A percentile compares a stretch with the other conserved stretches of the same genome.
Conservation (phyloP, 257 asterid genomes). For the Rauvolfia tetraphylla region DNA sequence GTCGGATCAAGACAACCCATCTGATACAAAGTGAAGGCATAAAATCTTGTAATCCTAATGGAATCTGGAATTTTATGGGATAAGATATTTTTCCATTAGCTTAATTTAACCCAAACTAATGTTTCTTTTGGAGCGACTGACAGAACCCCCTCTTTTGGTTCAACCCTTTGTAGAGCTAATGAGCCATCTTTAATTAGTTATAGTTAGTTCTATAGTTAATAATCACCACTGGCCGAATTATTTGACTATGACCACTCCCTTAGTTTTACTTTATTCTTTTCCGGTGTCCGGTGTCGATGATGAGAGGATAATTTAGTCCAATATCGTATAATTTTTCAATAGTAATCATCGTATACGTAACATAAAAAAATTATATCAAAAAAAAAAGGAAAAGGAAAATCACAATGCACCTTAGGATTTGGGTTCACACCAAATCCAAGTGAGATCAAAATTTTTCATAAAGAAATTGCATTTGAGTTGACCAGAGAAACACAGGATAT, state of each 20-base stretch:
- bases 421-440: too few species aligned
- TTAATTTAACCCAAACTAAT: constrained; percentile 25
- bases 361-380: too few species aligned
- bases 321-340: too few species aligned
- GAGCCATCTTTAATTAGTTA: constrained; percentile 15
- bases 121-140: constrained; percentile 26
- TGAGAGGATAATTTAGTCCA: neutral
- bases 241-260: neutral
- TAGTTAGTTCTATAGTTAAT: neutral
- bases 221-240: neutral
- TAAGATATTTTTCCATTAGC: constrained; percentile 29
- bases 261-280: neutral
- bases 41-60: constrained; percentile 50
- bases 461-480: neutral
- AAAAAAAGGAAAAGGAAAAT: too few species aligned
- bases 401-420: too few species aligned
- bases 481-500: neutral
- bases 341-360: too few species aligned
- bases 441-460: neutral
- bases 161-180: constrained; percentile 21
- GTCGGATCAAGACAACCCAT: constrained; percentile 19
- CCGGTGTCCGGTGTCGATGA: neutral
- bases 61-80: constrained; percentile 39
- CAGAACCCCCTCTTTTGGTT: constrained; percentile 2
- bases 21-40: constrained; percentile 34